A percentile compares a stretch with the other conserved stretches of the same genome.
Conservation (phyloP, 1,139 yeast genomes). For the Taiozyma onychis region DNA sequence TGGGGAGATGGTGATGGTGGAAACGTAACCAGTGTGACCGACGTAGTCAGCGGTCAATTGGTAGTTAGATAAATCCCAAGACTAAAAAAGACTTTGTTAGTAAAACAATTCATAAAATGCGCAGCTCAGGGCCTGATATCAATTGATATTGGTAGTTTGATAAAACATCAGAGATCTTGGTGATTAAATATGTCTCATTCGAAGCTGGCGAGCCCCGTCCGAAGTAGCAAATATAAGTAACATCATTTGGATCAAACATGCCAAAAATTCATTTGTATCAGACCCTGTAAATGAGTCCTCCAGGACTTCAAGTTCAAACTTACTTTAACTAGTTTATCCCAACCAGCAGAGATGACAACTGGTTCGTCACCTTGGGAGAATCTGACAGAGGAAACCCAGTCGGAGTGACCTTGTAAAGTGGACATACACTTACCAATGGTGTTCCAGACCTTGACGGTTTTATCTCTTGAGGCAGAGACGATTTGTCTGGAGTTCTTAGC, state of each 20-base stretch:
- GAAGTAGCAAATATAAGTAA: slow-evolving; percentile 96
- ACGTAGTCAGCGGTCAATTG: slow-evolving; percentile 91
- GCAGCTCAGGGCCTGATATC: neutral
- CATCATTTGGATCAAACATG: slow-evolving; percentile 46
- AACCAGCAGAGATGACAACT: slow-evolving; percentile 94
- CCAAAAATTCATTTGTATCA: neutral
- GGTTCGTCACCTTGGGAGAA: slow-evolving; percentile 71
- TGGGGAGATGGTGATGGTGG: slow-evolving; percentile 97
- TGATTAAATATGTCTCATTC: slow-evolving; percentile 97
- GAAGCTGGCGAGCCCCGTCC: slow-evolving; percentile 64
- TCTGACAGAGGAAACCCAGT: slow-evolving; percentile 99
- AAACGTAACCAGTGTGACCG: slow-evolving; percentile 99
- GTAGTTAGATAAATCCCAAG: slow-evolving; percentile 91
- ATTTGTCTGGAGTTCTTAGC: slow-evolving; percentile 97
- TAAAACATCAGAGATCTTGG: slow-evolving; percentile 93
- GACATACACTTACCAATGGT: slow-evolving; percentile 97
- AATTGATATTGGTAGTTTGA: neutral
- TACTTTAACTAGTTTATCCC: slow-evolving; percentile 99
- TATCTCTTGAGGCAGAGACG: slow-evolving; percentile 98
- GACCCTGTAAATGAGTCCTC: neutral
- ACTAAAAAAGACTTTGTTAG: slow-evolving; percentile 47
- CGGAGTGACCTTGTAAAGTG: slow-evolving; percentile 91
- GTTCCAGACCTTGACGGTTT: slow-evolving; percentile 99
- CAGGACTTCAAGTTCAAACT: slow-evolving; percentile 35
- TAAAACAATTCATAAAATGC: slow-evolving; percentile 14